A percentile compares a stretch with the other conserved stretches of the same genome.
Evolutionary conservation across 257 asterid genomes (phyloP).

Genomic region (Cruciata laevipes): DNA sequence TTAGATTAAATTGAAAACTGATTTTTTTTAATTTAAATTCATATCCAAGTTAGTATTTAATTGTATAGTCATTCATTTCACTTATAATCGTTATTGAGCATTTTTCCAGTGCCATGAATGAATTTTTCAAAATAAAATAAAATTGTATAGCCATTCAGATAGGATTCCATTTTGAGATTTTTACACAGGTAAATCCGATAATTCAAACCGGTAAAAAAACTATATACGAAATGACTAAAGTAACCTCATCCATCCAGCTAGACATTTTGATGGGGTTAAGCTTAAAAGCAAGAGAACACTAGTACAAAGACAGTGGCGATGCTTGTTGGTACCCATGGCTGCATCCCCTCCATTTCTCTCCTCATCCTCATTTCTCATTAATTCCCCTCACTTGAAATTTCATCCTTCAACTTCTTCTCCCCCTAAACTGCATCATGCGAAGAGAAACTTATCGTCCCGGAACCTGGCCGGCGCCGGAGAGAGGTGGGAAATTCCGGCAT

Average conservation of each 20-base stretch:
- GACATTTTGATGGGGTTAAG: background rate
- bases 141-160: too few species aligned
- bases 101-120: too few species aligned
- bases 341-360: constrained; percentile 7
- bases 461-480: constrained; percentile 16
- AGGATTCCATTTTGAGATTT: too few species aligned
- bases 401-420: constrained; percentile 11
- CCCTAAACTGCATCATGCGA: constrained; percentile 8
- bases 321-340: background rate
- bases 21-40: too few species aligned
- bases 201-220: too few species aligned
- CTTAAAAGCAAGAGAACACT: background rate
- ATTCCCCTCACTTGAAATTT: background rate
- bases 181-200: too few species aligned
- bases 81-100: too few species aligned
- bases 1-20: too few species aligned
- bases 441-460: constrained; percentile 12
- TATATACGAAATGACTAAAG: background rate
- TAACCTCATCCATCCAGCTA: constrained; percentile 5
- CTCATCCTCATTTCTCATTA: background rate
- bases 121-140: too few species aligned
- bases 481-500: constrained; percentile 33
- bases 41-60: too few species aligned
- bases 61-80: too few species aligned
- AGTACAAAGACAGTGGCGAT: constrained; percentile 14